phyloP scores from a whole-genome alignment of 495 filamentous ascomycete genomes.

The Aspergillus wentii region DNA sequence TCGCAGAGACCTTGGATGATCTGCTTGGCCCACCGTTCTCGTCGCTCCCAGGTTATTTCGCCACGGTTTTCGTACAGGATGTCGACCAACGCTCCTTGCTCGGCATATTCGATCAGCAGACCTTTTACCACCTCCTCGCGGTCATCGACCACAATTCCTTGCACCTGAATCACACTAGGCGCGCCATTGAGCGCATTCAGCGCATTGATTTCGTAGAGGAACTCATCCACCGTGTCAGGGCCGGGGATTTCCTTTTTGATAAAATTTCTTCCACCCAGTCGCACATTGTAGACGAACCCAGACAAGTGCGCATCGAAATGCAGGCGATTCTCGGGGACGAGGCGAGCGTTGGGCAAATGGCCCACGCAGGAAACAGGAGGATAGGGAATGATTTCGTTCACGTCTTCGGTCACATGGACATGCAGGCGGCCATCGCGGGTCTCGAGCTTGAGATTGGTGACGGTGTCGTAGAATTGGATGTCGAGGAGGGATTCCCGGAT shows the following conservation, averaged over 20 bases:
- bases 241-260: slow-evolving; percentile 99
- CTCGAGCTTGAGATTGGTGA: slow-evolving; percentile 93
- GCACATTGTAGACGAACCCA: slow-evolving; percentile 95
- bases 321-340: slow-evolving; percentile 66
- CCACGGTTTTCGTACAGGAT: slow-evolving; percentile 74
- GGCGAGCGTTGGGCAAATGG: slow-evolving; percentile 62
- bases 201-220: slow-evolving; percentile 96
- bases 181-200: slow-evolving; percentile 71
- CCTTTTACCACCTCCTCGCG: slow-evolving; percentile 73
- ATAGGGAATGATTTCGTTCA: slow-evolving; percentile 91
- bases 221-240: slow-evolving; percentile 93
- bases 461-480: slow-evolving; percentile 92
- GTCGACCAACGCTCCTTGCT: slow-evolving; percentile 85
- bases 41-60: slow-evolving; percentile 62
- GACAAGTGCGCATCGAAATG: slow-evolving; percentile 90
- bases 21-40: slow-evolving; percentile 89
- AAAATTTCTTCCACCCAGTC: slow-evolving; percentile 57
- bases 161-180: slow-evolving; percentile 78
- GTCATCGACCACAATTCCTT: slow-evolving; percentile 86
- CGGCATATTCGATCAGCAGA: slow-evolving; percentile 83
- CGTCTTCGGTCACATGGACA: slow-evolving; percentile 97
- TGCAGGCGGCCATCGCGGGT: slow-evolving; percentile 86
- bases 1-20: slow-evolving; percentile 87
- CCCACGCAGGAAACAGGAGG: slow-evolving; percentile 69
- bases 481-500: slow-evolving; percentile 87